Base-by-base conservation (phyloP, 176 grass and related monocot genomes). In the Triticum urartu region DNA sequence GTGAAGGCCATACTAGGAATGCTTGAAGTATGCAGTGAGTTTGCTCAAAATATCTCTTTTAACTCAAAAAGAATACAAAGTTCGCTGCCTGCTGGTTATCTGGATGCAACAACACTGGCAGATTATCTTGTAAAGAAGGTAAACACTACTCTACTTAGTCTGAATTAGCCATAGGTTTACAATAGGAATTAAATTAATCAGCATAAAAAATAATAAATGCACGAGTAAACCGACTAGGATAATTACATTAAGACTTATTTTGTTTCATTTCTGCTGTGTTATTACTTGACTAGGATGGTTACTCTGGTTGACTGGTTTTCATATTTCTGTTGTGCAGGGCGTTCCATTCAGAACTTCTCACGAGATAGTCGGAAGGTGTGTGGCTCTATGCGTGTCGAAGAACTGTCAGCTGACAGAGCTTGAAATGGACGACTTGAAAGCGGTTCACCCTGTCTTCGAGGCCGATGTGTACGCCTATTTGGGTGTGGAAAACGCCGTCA, bases 81-180 rank as follows among this genome's bases (percentile, higher is more conserved):
- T 59, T 93, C 86, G 33, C 80, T 98, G 7, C 97, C 97, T n/a
- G 92, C 94, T 67, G 97, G 97, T 34, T 90, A 98, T 90, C 85
- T 98, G 50, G 97, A 98, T 87, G 96, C 96, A 60, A 98, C 96
- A n/a, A 98, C 97, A 33, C 85, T 98, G 70, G 97, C 94, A 11
- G 97, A 98, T 95, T 98, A 98, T 90, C 97, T 98, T 68, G 97
- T 98, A 70, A 96, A 95, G 83, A 98, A 96, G 93, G 97, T 98
- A 95, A 88, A 85, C 11, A 42, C 25, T 25, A 34, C 47, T 24
- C 20, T 65, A 6, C 12, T 34, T 25, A 13, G 4, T 14, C 32
- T 3, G 2, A 73, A 73, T 45, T 35, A 75, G 2, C 36, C 75
- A 32, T 9, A 32, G 59, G 5, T 69, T 32, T 40, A n/a, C 9